These are phyloP conservation scores for Annona squamosa DNA, from an alignment of 164 flowering plant species.

Conservation along the genomic window DNA sequence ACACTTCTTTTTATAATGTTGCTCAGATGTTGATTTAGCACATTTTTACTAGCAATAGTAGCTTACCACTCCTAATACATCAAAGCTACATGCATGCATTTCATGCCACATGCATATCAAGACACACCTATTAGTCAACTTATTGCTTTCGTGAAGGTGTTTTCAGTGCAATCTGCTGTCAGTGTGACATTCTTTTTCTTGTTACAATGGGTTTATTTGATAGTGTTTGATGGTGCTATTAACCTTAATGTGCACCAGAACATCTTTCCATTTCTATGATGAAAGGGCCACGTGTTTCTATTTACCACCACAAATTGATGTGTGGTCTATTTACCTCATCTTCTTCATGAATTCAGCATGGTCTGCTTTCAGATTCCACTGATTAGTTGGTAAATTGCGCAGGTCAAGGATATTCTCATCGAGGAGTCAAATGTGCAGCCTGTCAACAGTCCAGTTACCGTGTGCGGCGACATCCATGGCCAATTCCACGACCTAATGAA, in stretches of 20 bases:
- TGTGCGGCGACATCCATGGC: conserved; percentile 97
- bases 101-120: too few relatives aligned
- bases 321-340: not conserved
- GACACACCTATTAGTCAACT: not conserved
- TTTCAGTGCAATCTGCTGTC: too few relatives aligned
- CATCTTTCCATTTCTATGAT: not conserved
- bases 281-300: not conserved
- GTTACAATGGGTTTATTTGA: not conserved
- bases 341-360: not conserved
- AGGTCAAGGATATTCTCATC: conserved; percentile 93
- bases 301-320: not conserved
- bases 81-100: too few relatives aligned
- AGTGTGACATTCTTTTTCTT: not conserved
- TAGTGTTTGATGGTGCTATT: not conserved
- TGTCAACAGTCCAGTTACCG: conserved; percentile 96
- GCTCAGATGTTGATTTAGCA: too few relatives aligned
- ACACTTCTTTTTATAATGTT: not conserved
- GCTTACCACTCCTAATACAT: too few relatives aligned
- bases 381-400: not conserved
- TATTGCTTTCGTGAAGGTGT: not conserved
- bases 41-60: too few relatives aligned
- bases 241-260: not conserved
- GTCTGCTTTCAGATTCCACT: not conserved
- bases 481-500: conserved; percentile 97
- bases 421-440: conserved; percentile 99